Base-by-base conservation (phyloP, 2,329 filamentous ascomycete genomes). In the Colletotrichum tanaceti region DNA sequence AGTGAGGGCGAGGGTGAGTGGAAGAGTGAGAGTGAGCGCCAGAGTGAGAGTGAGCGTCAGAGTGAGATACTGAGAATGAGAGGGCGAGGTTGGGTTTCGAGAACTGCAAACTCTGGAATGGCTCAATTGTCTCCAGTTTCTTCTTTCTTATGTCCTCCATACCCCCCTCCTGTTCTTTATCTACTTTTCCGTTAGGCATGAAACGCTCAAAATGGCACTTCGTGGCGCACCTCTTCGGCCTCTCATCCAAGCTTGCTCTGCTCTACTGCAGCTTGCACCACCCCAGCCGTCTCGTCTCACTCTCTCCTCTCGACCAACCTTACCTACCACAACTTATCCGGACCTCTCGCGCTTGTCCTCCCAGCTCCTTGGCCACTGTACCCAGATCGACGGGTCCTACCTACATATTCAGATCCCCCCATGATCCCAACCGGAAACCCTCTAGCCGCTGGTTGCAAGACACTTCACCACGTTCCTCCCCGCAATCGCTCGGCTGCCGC, bases 381-480 rank as follows among this genome's bases (percentile, higher is more conserved):
- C 43, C 57, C 55, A 47, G 55, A 61, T 53, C 24, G 49, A 39
- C 55, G 55, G 66, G 49, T 55, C 64, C 35, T 52, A 46, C 39
- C 57, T 35, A 61, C 18, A 14, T 9, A 41, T 60, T 44, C 28
- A 32, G 28, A 32, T n/a, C 13, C 28, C 38, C 55, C 62, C 66
- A 65, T 65, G 55, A 66, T 69, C 57, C 39, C 38, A 35, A 57
- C 58, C 47, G 39, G 22, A 24, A 35, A 11, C n/a, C 57, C 39
- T 63, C 28, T 70, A 43, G 63, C 57, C 64, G 63, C 35, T 70
- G 53, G 43, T 44, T 43, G 63, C 66, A 44, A 63, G 58, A 68
- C 46, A 70, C 55, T 63, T 57, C 52, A 63, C 67, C 50, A 60
- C 55, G 24, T 69, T 66, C 49, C 50, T 46, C 62, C 63, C 66